phyloP scores from a whole-genome alignment of 306 rosid species.

The Psophocarpus tetragonolobus region DNA sequence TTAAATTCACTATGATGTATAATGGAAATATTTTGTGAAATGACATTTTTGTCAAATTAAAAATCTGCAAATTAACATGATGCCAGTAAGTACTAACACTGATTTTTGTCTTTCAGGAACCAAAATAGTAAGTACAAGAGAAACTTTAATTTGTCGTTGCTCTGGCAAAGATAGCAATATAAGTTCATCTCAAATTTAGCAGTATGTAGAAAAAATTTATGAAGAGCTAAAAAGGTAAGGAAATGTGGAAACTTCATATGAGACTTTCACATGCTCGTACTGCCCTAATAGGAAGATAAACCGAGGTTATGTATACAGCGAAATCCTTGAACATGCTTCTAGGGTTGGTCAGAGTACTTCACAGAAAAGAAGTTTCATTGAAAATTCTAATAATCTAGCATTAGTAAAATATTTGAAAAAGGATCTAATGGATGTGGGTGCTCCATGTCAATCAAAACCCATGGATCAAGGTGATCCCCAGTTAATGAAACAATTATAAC shows the following conservation, averaged over 20 bases:
- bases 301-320: conserved; percentile 61
- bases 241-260: conserved; percentile 57
- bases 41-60: background rate
- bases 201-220: conserved; percentile 47
- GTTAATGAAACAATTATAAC: conserved; percentile 2
- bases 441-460: conserved; percentile 15
- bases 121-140: conserved; percentile 23
- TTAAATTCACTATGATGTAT: conserved; percentile 12
- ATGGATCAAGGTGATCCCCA: conserved; percentile 30
- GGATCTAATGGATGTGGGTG: conserved; percentile 44
- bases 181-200: conserved; percentile 56
- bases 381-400: conserved; percentile 87
- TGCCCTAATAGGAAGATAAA: conserved; percentile 67
- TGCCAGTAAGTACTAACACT: background rate
- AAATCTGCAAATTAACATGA: background rate
- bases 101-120: conserved; percentile 45
- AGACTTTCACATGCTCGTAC: conserved; percentile 75
- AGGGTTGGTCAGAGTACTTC: conserved; percentile 88
- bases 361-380: conserved; percentile 65
- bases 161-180: conserved; percentile 53
- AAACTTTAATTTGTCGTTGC: conserved; percentile 40
- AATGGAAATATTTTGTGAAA: conserved; percentile 3
- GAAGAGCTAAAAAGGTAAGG: conserved; percentile 69
- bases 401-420: conserved; percentile 67
- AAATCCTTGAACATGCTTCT: conserved; percentile 88